phyloP scores from a whole-genome alignment of 176 grass and related monocot species.

The Ensete ventricosum region DNA sequence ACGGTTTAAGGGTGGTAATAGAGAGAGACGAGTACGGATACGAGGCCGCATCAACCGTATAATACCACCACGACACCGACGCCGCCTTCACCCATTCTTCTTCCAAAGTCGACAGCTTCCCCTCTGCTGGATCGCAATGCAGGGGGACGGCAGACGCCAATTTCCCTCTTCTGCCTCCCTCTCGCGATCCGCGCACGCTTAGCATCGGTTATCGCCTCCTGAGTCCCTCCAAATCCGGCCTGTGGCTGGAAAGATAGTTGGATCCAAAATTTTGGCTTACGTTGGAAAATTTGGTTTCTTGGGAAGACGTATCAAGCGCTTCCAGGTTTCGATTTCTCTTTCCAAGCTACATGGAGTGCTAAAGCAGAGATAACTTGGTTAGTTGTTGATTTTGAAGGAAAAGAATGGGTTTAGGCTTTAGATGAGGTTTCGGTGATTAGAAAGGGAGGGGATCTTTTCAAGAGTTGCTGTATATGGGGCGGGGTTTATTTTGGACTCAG shows the following conservation, averaged over 20 bases:
- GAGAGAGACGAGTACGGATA: not conserved
- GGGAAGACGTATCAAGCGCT: not conserved
- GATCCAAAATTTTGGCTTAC: not conserved
- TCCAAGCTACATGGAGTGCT: not conserved
- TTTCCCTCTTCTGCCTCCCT: not conserved
- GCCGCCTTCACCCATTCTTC: not conserved
- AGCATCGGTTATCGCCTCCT: not conserved
- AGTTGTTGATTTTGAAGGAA: too few relatives aligned
- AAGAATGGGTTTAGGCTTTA: not conserved
- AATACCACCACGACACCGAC: not conserved
- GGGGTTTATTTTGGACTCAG: slow-evolving; percentile 8
- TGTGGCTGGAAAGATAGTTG: not conserved
- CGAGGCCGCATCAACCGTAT: not conserved
- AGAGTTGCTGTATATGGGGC: not conserved
- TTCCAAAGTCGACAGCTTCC: not conserved
- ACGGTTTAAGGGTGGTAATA: too few relatives aligned
- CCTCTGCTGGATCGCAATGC: not conserved
- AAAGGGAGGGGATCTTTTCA: not conserved
- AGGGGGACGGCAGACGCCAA: not conserved
- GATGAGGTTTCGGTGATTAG: too few relatives aligned
- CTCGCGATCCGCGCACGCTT: not conserved
- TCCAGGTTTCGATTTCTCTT: not conserved
- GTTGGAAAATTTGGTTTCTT: not conserved
- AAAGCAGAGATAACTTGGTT: not conserved
- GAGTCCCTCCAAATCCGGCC: not conserved